Percentiles rank a stretch among this genome's conserved stretches.
These are phyloP conservation scores for Ustilago curta DNA, from an alignment of 1,284 basidiomycete genomes.

Conservation along the genomic window DNA sequence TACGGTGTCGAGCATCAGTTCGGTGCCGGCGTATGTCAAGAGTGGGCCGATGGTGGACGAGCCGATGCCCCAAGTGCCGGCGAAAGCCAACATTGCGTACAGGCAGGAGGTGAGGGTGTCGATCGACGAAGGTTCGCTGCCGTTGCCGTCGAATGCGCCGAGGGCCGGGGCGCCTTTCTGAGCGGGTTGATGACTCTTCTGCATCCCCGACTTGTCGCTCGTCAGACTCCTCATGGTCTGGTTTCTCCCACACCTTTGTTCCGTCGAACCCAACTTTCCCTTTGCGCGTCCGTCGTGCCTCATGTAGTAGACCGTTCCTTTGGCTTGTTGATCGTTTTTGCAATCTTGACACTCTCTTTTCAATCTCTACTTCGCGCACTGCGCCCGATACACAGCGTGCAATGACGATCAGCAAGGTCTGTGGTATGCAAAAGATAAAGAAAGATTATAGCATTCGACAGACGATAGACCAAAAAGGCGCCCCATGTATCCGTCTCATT, in stretches of 20 bases:
- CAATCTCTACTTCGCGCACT: too few species aligned
- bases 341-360: conserved; percentile 25
- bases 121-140: conserved; percentile 18
- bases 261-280: background rate
- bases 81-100: conserved; percentile 9
- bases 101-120: conserved; percentile 23
- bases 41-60: conserved; percentile 1
- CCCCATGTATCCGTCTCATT: background rate
- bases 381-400: too few species aligned
- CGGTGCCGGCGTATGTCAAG: conserved; percentile 25
- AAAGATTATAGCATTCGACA: background rate
- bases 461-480: background rate
- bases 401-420: too few species aligned
- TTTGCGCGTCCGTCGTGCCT: background rate
- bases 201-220: too few species aligned
- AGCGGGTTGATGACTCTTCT: too few species aligned
- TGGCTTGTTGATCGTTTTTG: background rate
- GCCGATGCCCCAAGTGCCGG: conserved; percentile 3
- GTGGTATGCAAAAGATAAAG: conserved; percentile 1
- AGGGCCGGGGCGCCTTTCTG: background rate
- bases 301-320: background rate
- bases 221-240: too few species aligned
- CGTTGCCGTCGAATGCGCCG: background rate
- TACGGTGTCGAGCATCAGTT: conserved; percentile 26
- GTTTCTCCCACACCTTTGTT: background rate